phyloP scores from a whole-genome alignment of 225 moss, liverwort and hornwort genomes.

The Bryoerythrophyllum caledonicum region DNA sequence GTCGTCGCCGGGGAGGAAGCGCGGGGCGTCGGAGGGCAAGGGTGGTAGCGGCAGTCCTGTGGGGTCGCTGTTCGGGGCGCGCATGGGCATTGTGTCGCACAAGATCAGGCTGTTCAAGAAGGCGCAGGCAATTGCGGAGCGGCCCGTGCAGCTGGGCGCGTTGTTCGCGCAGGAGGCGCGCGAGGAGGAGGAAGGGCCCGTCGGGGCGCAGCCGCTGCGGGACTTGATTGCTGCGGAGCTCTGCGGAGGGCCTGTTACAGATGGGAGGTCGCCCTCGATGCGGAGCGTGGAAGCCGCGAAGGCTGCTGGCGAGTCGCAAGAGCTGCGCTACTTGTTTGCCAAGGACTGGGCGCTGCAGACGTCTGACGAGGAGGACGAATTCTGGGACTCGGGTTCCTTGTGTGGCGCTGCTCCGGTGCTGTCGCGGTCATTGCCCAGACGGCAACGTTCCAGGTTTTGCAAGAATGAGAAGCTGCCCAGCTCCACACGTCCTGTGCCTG shows the following conservation, averaged over 20 bases:
- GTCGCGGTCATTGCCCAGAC: slow-evolving; percentile 8
- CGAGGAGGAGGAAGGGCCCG: slow-evolving; percentile 10
- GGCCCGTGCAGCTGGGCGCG: slow-evolving; percentile 36
- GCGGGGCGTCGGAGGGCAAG: background rate
- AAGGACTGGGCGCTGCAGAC: slow-evolving; percentile 41
- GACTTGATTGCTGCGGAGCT: slow-evolving; percentile 22
- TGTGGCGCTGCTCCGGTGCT: slow-evolving; percentile 20
- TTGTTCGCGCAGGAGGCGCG: slow-evolving; percentile 35
- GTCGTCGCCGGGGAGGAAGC: slow-evolving; percentile 18
- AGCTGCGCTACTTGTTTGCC: slow-evolving; percentile 35
- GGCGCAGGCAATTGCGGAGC: slow-evolving; percentile 8
- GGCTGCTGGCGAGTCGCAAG: slow-evolving; percentile 24
- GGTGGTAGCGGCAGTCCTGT: background rate
- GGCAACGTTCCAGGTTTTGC: slow-evolving; percentile 21
- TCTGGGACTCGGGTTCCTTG: slow-evolving; percentile 38
- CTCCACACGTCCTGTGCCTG: background rate
- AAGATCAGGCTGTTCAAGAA: slow-evolving; percentile 25
- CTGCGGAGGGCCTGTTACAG: background rate
- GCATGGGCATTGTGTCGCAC: slow-evolving; percentile 8
- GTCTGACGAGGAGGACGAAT: slow-evolving; percentile 31
- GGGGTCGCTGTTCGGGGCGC: slow-evolving; percentile 20
- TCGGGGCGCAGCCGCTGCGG: background rate
- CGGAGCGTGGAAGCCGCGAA: background rate
- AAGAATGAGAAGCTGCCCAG: slow-evolving; percentile 1
- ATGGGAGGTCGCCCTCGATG: slow-evolving; percentile 9